phyloP scores from a whole-genome alignment of 225 moss, liverwort and hornwort genomes.

The Bryum argenteum region DNA sequence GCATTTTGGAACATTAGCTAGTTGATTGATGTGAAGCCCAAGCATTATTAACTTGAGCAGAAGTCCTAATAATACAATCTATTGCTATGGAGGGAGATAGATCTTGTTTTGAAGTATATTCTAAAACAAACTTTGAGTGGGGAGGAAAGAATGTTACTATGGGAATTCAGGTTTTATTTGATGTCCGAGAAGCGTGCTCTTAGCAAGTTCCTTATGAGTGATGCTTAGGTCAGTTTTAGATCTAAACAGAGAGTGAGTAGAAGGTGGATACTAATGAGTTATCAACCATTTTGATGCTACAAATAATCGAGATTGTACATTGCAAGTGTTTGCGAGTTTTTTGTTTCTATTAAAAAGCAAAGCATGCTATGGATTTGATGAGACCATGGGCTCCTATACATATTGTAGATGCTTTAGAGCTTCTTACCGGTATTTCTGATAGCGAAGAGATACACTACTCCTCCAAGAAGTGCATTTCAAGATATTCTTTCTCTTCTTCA shows the following conservation, averaged over 20 bases:
- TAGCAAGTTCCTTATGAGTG: conserved; percentile 91
- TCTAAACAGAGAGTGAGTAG: neutral
- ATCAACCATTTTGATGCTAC: neutral
- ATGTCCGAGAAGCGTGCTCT: conserved; percentile 91
- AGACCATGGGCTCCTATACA: conserved; percentile 90
- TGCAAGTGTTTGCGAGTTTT: neutral
- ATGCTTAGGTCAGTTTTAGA: conserved; percentile 66
- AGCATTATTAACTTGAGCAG: neutral
- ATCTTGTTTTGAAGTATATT: conserved; percentile 80
- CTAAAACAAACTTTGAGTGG: conserved; percentile 83
- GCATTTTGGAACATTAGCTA: conserved; percentile 9
- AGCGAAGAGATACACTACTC: conserved; percentile 74
- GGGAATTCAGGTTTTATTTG: conserved; percentile 89
- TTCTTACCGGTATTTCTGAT: conserved; percentile 86
- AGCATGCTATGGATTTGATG: conserved; percentile 89
- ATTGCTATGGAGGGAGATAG: conserved; percentile 66
- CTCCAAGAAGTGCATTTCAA: neutral
- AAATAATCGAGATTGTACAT: neutral
- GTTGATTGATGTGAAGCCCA: neutral
- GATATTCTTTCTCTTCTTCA: neutral
- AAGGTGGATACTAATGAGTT: neutral
- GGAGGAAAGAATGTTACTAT: conserved; percentile 82
- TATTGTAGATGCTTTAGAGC: conserved; percentile 89
- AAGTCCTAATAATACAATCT: conserved; percentile 13
- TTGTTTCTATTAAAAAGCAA: conserved; percentile 66